Conservation (phyloP, 2,329 filamentous ascomycete species). For the Aureobasidium sp. region DNA sequence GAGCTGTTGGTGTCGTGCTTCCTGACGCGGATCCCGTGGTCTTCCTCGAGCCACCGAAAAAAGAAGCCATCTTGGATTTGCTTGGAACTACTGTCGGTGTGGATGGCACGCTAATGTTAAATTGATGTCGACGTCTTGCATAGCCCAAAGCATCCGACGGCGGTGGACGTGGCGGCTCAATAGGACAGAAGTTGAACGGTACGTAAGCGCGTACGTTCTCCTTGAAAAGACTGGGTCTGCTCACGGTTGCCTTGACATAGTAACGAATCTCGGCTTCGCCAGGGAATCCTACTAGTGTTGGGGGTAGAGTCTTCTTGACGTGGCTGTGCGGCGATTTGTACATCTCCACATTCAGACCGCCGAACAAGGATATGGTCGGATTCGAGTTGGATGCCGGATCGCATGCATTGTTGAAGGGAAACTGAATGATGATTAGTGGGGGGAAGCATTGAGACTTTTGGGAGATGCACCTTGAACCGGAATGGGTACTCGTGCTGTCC, state of each 20-base stretch:
- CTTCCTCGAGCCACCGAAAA: slow-evolving; percentile 45
- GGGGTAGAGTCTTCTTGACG: slow-evolving; percentile 78
- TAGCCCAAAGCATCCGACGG: slow-evolving; percentile 69
- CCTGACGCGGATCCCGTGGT: slow-evolving; percentile 15
- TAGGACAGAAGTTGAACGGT: slow-evolving; percentile 80
- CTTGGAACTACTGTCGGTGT: slow-evolving; percentile 13
- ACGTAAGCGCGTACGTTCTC: slow-evolving; percentile 65
- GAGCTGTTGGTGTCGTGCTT: slow-evolving; percentile 20
- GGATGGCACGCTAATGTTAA: slow-evolving; percentile 27
- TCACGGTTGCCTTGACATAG: slow-evolving; percentile 91
- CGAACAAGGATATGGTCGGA: slow-evolving; percentile 33
- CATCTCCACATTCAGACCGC: slow-evolving; percentile 36
- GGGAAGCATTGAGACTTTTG: background rate
- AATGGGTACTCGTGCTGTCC: slow-evolving; percentile 72
- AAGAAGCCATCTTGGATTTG: slow-evolving; percentile 45
- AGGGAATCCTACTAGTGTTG: slow-evolving; percentile 78
- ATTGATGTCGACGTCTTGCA: slow-evolving; percentile 63
- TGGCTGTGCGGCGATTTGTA: slow-evolving; percentile 48
- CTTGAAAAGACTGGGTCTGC: slow-evolving; percentile 75
- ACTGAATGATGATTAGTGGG: slow-evolving; percentile 20
- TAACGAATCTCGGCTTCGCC: slow-evolving; percentile 86
- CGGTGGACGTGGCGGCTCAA: slow-evolving; percentile 72
- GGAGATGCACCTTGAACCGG: slow-evolving; percentile 55
- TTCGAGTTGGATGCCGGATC: slow-evolving; percentile 33
- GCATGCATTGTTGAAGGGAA: slow-evolving; percentile 65